A percentile compares a stretch with the other conserved stretches of the same genome.
Evolutionary conservation across 129 eudicot genomes (phyloP).

Genomic region (Rutidosis leptorrhynchoides): DNA sequence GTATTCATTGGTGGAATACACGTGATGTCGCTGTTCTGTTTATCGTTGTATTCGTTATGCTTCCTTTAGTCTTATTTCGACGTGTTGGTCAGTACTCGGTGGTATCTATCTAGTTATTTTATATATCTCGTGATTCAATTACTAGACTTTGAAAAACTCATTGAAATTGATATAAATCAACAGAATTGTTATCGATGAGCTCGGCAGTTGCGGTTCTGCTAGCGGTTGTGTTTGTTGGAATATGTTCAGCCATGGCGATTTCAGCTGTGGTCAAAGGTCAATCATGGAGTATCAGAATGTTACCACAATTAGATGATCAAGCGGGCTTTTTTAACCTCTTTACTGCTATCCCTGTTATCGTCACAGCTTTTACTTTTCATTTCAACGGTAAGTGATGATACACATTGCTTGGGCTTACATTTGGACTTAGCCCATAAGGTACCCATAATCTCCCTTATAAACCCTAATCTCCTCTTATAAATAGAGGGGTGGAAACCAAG

Average conservation of each 20-base stretch:
- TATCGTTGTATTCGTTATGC: conserved; percentile 59
- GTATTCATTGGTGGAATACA: conserved; percentile 86
- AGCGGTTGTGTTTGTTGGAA: conserved; percentile 82
- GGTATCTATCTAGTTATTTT: not conserved
- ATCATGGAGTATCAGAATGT: conserved; percentile 47
- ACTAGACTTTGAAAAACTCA: not conserved
- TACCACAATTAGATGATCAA: conserved; percentile 58
- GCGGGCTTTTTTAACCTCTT: conserved; percentile 80
- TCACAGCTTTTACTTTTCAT: conserved; percentile 96
- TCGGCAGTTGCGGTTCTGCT: conserved; percentile 80
- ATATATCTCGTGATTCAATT: not conserved
- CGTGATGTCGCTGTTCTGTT: conserved; percentile 63
- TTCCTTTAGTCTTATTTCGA: conserved; percentile 78
- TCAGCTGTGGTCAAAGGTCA: conserved; percentile 58
- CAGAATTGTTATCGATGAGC: conserved; percentile 73
- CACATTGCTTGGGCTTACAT: too few relatives aligned
- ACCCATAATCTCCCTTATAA: too few relatives aligned
- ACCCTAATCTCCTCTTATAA: too few relatives aligned
- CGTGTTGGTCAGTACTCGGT: conserved; percentile 69
- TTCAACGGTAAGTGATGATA: conserved; percentile 93
- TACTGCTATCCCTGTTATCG: conserved; percentile 87
- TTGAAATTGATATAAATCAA: not conserved
- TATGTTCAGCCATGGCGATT: conserved; percentile 84
- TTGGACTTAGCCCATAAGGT: too few relatives aligned
- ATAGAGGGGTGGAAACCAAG: too few relatives aligned